Conservation (phyloP, 768 basidiomycete genomes). For the Russula brevipes region DNA sequence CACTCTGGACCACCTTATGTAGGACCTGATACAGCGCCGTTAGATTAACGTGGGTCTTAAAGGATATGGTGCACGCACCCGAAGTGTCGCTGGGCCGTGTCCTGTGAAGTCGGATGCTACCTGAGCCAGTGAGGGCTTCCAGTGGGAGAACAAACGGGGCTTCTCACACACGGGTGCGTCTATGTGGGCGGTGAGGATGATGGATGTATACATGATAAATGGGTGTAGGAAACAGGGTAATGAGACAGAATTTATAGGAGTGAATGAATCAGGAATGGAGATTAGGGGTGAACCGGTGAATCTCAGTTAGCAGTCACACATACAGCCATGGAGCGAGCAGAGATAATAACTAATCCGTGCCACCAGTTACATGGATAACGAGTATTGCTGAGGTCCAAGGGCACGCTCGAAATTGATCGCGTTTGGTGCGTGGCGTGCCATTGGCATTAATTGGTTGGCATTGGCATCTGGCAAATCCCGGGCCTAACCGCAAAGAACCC, state of each 20-base stretch:
- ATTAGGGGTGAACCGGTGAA: conserved; percentile 2
- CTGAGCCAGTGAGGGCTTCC: conserved; percentile 14
- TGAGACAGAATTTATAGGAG: conserved; percentile 1
- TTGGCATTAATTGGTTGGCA: too few species aligned
- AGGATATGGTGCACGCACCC: not conserved
- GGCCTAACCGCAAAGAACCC: not conserved
- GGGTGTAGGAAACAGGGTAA: not conserved
- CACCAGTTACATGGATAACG: not conserved
- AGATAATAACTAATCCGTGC: not conserved
- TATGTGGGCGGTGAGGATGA: not conserved
- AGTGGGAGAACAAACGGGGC: conserved; percentile 14
- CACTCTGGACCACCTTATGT: conserved; percentile 9
- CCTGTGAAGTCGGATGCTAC: not conserved
- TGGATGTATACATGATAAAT: not conserved
- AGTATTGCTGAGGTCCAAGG: not conserved
- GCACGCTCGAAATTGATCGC: too few species aligned
- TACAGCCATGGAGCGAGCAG: not conserved
- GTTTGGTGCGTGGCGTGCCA: too few species aligned
- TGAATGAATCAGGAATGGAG: not conserved
- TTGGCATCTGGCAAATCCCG: not conserved
- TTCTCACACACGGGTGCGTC: not conserved
- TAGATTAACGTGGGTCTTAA: not conserved
- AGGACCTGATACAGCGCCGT: not conserved
- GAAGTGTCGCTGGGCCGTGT: not conserved
- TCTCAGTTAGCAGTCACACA: not conserved